These are phyloP conservation scores for Podospora pseudoanserina DNA, from an alignment of 495 filamentous ascomycete species.

Conservation along the genomic window DNA sequence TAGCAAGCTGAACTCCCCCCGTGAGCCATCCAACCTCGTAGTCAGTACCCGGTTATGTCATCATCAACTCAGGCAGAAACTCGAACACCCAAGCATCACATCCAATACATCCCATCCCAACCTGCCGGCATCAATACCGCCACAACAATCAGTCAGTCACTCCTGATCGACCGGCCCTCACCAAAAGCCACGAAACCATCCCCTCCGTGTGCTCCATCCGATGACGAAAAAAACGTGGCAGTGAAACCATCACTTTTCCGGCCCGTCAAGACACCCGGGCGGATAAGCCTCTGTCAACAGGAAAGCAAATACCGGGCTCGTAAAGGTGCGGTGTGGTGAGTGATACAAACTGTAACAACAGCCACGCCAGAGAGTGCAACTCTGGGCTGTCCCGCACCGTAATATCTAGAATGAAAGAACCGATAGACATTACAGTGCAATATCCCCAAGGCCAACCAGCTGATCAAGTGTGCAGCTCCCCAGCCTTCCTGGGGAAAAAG, in stretches of 20 bases:
- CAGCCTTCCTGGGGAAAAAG: neutral
- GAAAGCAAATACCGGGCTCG: neutral
- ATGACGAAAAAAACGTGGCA: neutral
- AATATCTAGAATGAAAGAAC: neutral
- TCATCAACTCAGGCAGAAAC: neutral
- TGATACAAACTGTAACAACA: neutral
- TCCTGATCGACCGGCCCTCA: neutral
- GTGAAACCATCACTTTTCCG: neutral
- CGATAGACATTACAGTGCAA: neutral
- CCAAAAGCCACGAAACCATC: neutral
- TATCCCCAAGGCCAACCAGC: neutral
- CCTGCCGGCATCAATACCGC: neutral
- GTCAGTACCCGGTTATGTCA: neutral
- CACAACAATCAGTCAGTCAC: neutral
- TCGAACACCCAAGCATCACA: neutral
- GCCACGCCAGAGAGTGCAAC: neutral
- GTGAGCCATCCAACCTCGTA: neutral
- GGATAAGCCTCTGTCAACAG: neutral
- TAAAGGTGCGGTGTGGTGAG: neutral
- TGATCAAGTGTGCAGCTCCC: neutral
- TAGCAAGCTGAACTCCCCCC: neutral
- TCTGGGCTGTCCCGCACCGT: neutral
- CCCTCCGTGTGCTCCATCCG: too few relatives aligned
- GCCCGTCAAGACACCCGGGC: neutral
- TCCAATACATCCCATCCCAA: neutral